Percentiles rank a stretch among this genome's conserved stretches.
Conservation (phyloP, 2,329 filamentous ascomycete genomes). For the Bipolaris zeicola region DNA sequence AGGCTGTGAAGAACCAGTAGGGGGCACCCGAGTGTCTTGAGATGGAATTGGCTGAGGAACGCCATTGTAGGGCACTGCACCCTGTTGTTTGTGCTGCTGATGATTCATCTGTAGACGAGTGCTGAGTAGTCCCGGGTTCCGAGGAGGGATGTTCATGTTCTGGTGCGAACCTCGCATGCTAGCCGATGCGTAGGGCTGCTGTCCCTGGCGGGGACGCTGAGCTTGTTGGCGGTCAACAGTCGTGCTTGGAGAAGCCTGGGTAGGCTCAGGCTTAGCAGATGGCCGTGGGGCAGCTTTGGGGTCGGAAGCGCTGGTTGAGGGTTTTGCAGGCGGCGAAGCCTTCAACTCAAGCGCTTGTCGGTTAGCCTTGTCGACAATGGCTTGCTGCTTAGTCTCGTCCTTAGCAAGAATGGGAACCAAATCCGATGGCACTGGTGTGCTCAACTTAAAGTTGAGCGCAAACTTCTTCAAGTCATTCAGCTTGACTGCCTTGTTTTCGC, state of each 20-base stretch:
- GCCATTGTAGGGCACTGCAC: slow-evolving; percentile 51
- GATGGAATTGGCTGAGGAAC: slow-evolving; percentile 63
- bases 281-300: slow-evolving; percentile 41
- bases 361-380: slow-evolving; percentile 87
- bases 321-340: slow-evolving; percentile 41
- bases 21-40: slow-evolving; percentile 72
- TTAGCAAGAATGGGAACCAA: slow-evolving; percentile 95
- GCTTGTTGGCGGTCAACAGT: slow-evolving; percentile 55
- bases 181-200: slow-evolving; percentile 52
- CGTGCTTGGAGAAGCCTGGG: slow-evolving; percentile 37
- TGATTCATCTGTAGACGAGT: slow-evolving; percentile 59
- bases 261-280: slow-evolving; percentile 42
- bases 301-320: slow-evolving; percentile 50
- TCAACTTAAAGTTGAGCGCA: slow-evolving; percentile 89
- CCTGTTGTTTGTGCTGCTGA: slow-evolving; percentile 56
- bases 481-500: slow-evolving; percentile 85
- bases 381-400: slow-evolving; percentile 90
- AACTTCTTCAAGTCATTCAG: slow-evolving; percentile 95
- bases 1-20: slow-evolving; percentile 69
- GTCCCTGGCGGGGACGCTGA: slow-evolving; percentile 51
- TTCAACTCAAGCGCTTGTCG: slow-evolving; percentile 68
- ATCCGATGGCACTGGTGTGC: slow-evolving; percentile 88
- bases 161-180: slow-evolving; percentile 52
- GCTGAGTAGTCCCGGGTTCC: slow-evolving; percentile 54
- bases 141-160: slow-evolving; percentile 47